Percentiles rank a stretch among this genome's conserved stretches.
These are phyloP conservation scores for Centrapalus pauciflorus DNA, from an alignment of 129 eudicot species.

Conservation along the genomic window DNA sequence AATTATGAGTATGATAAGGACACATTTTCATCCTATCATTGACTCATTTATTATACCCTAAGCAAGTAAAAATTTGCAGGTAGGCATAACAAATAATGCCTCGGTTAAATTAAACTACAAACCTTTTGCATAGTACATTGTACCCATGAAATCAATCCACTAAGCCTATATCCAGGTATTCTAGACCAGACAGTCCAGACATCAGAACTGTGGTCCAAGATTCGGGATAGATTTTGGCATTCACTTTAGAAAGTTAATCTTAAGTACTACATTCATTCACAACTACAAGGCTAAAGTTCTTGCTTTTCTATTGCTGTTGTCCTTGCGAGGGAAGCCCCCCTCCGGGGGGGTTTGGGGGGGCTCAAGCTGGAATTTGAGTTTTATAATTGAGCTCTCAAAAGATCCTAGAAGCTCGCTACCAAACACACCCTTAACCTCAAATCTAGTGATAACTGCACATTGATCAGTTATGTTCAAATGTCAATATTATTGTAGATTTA, in stretches of 20 bases:
- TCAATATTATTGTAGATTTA: too few relatives aligned
- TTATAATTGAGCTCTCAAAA: too few relatives aligned
- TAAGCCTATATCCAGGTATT: neutral
- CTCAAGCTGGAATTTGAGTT: too few relatives aligned
- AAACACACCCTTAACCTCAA: too few relatives aligned
- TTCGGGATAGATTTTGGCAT: neutral
- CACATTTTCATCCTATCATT: neutral
- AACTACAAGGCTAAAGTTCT: too few relatives aligned
- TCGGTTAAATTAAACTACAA: neutral
- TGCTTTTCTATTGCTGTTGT: too few relatives aligned
- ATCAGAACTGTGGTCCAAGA: neutral
- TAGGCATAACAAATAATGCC: neutral
- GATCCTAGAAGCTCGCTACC: too few relatives aligned
- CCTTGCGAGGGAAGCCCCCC: too few relatives aligned
- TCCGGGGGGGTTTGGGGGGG: too few relatives aligned
- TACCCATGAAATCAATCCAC: neutral
- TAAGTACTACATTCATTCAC: neutral
- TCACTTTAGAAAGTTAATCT: neutral
- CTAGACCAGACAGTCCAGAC: neutral
- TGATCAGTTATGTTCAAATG: too few relatives aligned
- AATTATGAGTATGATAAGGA: neutral
- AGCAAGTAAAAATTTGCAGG: neutral
- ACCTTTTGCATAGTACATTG: neutral
- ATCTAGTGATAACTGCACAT: too few relatives aligned
- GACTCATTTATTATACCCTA: neutral